Conservation (phyloP, 2,329 filamentous ascomycete species). For the Nigrospora osmanthi region DNA sequence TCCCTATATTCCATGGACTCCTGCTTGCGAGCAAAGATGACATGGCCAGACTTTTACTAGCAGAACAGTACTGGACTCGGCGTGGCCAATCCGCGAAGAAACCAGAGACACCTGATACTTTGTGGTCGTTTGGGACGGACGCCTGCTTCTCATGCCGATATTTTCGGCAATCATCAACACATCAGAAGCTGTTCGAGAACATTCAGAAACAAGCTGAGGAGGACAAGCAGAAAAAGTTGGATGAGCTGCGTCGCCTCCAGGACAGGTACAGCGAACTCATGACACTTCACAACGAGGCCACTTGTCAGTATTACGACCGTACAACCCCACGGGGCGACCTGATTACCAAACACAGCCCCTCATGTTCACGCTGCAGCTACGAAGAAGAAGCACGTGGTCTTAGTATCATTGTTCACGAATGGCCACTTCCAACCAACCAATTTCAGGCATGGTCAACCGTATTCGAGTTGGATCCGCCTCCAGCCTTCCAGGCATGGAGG, state of each 20-base stretch:
- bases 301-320: not conserved
- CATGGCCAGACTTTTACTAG: not conserved
- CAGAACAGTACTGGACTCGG: not conserved
- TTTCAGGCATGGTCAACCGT: not conserved
- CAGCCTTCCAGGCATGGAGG: not conserved
- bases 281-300: not conserved
- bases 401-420: not conserved
- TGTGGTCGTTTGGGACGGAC: not conserved
- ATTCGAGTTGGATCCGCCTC: constrained; percentile 1
- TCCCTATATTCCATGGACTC: not conserved
- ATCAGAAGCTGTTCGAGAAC: not conserved
- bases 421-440: not conserved
- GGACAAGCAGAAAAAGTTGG: not conserved
- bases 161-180: not conserved
- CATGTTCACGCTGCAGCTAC: not conserved
- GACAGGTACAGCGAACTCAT: not conserved
- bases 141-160: not conserved
- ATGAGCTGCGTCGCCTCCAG: not conserved
- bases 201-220: not conserved
- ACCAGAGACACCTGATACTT: not conserved
- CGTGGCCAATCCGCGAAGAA: not conserved
- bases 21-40: not conserved
- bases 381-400: not conserved
- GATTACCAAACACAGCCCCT: not conserved
- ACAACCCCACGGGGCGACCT: not conserved